Conservation (phyloP, 2,329 filamentous ascomycete species). For the Exutisphaerella laricina region DNA sequence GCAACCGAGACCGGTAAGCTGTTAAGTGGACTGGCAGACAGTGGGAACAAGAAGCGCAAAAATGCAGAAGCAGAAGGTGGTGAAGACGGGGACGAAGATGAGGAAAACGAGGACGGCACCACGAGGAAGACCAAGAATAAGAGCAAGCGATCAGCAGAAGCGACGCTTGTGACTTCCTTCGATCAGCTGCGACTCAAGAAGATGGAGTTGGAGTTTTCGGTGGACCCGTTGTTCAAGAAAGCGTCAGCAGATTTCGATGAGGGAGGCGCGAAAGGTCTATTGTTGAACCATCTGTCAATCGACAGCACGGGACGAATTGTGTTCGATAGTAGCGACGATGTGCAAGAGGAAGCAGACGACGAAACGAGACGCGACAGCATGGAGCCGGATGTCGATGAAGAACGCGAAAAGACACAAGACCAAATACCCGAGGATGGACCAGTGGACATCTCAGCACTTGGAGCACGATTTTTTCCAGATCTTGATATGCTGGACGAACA, state of each 20-base stretch:
- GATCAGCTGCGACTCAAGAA: constrained; percentile 89
- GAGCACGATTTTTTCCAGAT: constrained; percentile 78
- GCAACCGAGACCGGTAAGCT: constrained; percentile 95
- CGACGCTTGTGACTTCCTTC: constrained; percentile 87
- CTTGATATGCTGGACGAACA: constrained; percentile 71
- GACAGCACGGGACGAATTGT: constrained; percentile 89
- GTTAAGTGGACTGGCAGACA: constrained; percentile 86
- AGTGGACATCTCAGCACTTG: constrained; percentile 72
- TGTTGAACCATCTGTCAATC: constrained; percentile 95
- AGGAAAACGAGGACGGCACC: constrained; percentile 46
- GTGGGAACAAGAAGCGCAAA: constrained; percentile 54
- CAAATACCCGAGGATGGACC: constrained; percentile 55
- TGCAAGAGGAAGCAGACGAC: constrained; percentile 46
- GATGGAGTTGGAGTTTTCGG: constrained; percentile 92
- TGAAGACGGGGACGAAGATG: constrained; percentile 56
- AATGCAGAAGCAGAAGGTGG: constrained; percentile 55
- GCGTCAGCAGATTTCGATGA: constrained; percentile 98
- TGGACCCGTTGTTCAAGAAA: constrained; percentile 99
- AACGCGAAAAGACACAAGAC: constrained; percentile 42
- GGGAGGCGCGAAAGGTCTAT: constrained; percentile 87
- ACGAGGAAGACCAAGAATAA: constrained; percentile 66
- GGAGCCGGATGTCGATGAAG: constrained; percentile 41
- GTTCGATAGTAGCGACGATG: constrained; percentile 95
- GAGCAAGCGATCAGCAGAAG: constrained; percentile 73
- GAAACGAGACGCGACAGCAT: constrained; percentile 34